Conservation (phyloP, 1,284 basidiomycete species). For the Termitomyces sp. region DNA sequence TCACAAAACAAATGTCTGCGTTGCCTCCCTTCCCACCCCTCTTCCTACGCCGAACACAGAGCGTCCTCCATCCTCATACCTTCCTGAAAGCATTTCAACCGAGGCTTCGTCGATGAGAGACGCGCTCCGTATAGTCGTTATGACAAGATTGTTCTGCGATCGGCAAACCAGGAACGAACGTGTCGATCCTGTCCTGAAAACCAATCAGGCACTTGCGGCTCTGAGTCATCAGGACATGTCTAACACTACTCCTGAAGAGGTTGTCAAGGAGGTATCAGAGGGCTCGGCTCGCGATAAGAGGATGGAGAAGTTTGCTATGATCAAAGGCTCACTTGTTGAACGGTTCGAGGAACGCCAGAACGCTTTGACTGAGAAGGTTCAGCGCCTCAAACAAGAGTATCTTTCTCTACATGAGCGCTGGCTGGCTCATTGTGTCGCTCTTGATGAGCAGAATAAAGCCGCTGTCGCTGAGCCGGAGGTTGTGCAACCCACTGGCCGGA, state of each 20-base stretch:
- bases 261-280: conserved; percentile 43
- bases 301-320: conserved; percentile 32
- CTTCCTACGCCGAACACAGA: conserved; percentile 1
- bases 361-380: conserved; percentile 48
- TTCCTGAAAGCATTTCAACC: conserved; percentile 31
- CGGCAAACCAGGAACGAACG: conserved; percentile 56
- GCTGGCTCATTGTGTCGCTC: conserved; percentile 60
- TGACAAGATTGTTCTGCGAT: conserved; percentile 54
- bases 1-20: background rate
- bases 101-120: conserved; percentile 47
- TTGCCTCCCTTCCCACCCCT: conserved; percentile 9
- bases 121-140: conserved; percentile 56
- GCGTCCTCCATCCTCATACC: conserved; percentile 2
- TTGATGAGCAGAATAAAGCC: conserved; percentile 46
- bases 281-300: conserved; percentile 30
- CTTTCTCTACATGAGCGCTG: conserved; percentile 64
- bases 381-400: conserved; percentile 63
- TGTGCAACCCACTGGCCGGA: conserved; percentile 50
- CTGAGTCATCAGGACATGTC: conserved; percentile 22
- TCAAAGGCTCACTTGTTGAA: conserved; percentile 45
- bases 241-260: conserved; percentile 33
- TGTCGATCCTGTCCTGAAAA: conserved; percentile 54
- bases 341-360: conserved; percentile 51
- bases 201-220: conserved; percentile 47
- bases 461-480: conserved; percentile 41